Percentiles rank a stretch among this genome's conserved stretches.
Evolutionary conservation across 306 rosid genomes (phyloP).

Genomic region (Benincasa hispida): DNA sequence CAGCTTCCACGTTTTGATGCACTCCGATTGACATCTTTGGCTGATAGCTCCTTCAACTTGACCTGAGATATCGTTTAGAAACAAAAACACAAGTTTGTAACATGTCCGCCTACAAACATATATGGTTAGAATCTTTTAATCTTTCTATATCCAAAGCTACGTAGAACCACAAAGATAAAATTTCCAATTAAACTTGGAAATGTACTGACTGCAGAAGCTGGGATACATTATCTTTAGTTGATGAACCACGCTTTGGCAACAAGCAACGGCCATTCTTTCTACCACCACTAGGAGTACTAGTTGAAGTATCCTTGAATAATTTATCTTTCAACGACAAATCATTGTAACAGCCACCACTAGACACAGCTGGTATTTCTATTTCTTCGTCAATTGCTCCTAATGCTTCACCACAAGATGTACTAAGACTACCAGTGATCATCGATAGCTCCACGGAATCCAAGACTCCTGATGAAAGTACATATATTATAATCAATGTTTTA

Average conservation of each 20-base stretch:
- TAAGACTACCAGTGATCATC: constrained; percentile 42
- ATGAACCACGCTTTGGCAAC: constrained; percentile 27
- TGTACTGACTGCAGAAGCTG: constrained; percentile 34
- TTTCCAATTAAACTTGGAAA: background rate
- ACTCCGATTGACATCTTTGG: constrained; percentile 33
- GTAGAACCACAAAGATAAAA: background rate
- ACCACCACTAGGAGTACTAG: constrained; percentile 9
- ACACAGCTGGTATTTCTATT: constrained; percentile 29
- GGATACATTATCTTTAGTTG: constrained; percentile 19
- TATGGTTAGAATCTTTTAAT: background rate
- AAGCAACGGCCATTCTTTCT: constrained; percentile 20
- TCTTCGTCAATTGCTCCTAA: constrained; percentile 49
- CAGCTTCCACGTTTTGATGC: constrained; percentile 56
- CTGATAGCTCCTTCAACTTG: constrained; percentile 47
- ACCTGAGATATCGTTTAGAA: constrained; percentile 26
- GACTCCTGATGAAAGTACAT: constrained; percentile 39
- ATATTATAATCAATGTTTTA: background rate
- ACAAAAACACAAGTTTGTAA: background rate
- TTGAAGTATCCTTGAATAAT: constrained; percentile 27
- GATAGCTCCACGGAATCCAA: constrained; percentile 71
- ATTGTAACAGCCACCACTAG: background rate
- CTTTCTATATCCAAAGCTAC: background rate
- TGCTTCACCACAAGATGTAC: constrained; percentile 15
- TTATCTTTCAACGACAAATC: constrained; percentile 36
- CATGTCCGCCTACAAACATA: background rate